A percentile compares a stretch with the other conserved stretches of the same genome.
Evolutionary conservation across 306 rosid species (phyloP).

Genomic region (Mucuna pruriens): DNA sequence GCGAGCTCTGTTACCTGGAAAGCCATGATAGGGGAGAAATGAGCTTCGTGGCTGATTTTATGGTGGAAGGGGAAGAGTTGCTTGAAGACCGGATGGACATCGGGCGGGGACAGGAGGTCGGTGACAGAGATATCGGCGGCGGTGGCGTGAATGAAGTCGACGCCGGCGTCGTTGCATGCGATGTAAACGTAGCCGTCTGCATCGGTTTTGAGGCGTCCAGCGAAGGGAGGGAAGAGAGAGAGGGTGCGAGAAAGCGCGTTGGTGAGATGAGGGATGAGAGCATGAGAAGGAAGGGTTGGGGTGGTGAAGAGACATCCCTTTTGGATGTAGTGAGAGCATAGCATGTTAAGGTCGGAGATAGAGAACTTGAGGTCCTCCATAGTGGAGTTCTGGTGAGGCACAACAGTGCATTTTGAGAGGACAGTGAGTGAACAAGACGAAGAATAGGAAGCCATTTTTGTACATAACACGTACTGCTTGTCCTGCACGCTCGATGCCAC

Average conservation of each 20-base stretch:
- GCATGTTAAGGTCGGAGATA: conserved; percentile 88
- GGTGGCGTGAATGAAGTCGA: conserved; percentile 58
- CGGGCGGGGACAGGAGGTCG: conserved; percentile 55
- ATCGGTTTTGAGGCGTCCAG: conserved; percentile 69
- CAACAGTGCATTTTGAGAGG: conserved; percentile 58
- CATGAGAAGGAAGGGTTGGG: conserved; percentile 41
- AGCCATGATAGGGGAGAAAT: conserved; percentile 61
- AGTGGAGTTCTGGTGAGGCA: conserved; percentile 59
- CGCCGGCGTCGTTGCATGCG: conserved; percentile 83
- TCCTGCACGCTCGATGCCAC: neutral
- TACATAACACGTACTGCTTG: neutral
- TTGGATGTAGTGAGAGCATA: conserved; percentile 82
- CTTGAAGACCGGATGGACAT: conserved; percentile 49
- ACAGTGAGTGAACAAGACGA: conserved; percentile 27
- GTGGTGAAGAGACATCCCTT: conserved; percentile 74
- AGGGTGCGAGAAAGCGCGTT: conserved; percentile 64
- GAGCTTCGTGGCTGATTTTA: conserved; percentile 69
- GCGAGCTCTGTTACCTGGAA: conserved; percentile 74
- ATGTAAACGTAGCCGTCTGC: conserved; percentile 57
- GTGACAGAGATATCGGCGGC: conserved; percentile 36
- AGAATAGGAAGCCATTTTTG: conserved; percentile 24
- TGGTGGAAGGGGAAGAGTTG: conserved; percentile 62
- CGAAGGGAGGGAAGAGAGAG: conserved; percentile 73
- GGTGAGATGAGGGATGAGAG: conserved; percentile 51
- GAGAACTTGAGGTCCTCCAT: conserved; percentile 65